Percentiles rank a stretch among this genome's conserved stretches.
These are phyloP conservation scores for Nosema muscidifuracis DNA, from an alignment of 371 early-diverging fungal genomes.

Conservation along the genomic window DNA sequence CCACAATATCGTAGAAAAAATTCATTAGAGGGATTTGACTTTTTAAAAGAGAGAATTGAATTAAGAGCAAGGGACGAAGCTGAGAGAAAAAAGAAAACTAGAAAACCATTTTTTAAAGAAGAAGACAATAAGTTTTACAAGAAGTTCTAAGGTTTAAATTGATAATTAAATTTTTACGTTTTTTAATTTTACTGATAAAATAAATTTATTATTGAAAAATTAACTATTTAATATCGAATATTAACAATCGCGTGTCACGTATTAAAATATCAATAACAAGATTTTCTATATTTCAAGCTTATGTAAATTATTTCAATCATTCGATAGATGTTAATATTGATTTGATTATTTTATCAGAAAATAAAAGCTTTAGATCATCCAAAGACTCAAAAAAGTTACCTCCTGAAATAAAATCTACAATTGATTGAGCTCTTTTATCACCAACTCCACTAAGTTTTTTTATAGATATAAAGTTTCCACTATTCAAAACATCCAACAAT, in stretches of 20 bases:
- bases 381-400: constrained; percentile 40
- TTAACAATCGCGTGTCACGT: no score
- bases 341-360: constrained; percentile 45
- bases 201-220: no score
- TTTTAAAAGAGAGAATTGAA: constrained; percentile 11
- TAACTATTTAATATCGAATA: no score
- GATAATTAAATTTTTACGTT: no score
- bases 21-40: constrained; percentile 28
- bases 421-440: constrained; percentile 66
- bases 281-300: no score
- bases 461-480: constrained; percentile 64
- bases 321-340: constrained; percentile 28
- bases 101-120: no score
- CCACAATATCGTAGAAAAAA: not conserved
- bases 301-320: not conserved
- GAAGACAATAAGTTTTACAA: no score
- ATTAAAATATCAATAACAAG: no score
- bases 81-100: not conserved
- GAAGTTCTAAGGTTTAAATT: no score
- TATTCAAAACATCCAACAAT: constrained; percentile 65
- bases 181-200: no score
- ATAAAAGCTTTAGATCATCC: constrained; percentile 39
- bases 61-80: not conserved
- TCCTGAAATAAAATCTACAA: constrained; percentile 63
- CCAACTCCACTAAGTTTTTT: constrained; percentile 67